phyloP scores from a whole-genome alignment of 306 rosid genomes.

The Betula pendula region DNA sequence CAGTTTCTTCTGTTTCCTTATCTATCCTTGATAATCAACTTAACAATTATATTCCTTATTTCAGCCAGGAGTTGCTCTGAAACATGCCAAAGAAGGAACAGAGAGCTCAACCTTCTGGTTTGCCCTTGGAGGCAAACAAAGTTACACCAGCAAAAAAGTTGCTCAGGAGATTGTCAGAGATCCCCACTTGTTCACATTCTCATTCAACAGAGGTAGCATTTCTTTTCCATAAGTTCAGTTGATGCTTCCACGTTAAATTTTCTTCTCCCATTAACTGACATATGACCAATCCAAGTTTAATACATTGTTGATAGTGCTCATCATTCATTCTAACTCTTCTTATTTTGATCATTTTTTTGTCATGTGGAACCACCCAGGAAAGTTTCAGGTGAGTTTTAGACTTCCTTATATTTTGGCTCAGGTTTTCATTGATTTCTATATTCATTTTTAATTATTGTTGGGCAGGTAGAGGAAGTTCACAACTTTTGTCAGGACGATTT shows the following conservation, averaged over 20 bases:
- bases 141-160: conserved; percentile 65
- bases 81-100: conserved; percentile 97
- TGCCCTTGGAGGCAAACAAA: conserved; percentile 94
- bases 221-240: neutral
- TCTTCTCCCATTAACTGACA: conserved; percentile 1
- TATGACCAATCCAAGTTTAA: conserved; percentile 25
- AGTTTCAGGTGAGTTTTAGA: conserved; percentile 75
- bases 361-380: conserved; percentile 64
- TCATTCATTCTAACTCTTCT: conserved; percentile 41
- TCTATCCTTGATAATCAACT: conserved; percentile 19
- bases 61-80: conserved; percentile 87
- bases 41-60: conserved; percentile 33
- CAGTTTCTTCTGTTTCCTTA: conserved; percentile 16
- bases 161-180: conserved; percentile 69
- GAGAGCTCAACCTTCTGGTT: conserved; percentile 97
- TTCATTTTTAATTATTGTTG: conserved; percentile 27
- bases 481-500: conserved; percentile 95
- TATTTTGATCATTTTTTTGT: conserved; percentile 37
- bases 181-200: conserved; percentile 84
- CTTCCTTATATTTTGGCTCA: conserved; percentile 3
- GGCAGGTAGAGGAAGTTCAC: conserved; percentile 84
- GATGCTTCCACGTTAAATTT: neutral
- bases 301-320: conserved; percentile 22
- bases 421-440: conserved; percentile 27
- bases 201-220: conserved; percentile 68